Conservation (phyloP, 306 rosid genomes). For the Cucurbita moschata region DNA sequence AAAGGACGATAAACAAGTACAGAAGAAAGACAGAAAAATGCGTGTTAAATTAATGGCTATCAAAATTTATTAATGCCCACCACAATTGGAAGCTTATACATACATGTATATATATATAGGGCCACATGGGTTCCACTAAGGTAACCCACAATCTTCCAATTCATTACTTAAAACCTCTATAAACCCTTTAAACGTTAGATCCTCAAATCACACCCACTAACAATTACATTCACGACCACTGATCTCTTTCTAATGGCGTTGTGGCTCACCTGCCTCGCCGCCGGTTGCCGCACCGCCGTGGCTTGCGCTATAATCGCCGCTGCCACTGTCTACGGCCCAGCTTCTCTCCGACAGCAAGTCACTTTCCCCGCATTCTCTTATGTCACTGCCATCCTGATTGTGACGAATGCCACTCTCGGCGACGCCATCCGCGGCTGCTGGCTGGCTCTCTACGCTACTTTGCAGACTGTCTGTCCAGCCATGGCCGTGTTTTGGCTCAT, state of each 20-base stretch:
- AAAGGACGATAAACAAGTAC: not conserved
- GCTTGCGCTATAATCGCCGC: constrained; percentile 49
- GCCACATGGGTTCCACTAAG: not conserved
- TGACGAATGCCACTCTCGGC: constrained; percentile 41
- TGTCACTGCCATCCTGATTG: constrained; percentile 39
- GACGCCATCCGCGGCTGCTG: constrained; percentile 38
- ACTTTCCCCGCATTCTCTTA: constrained; percentile 62
- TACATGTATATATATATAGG: not conserved
- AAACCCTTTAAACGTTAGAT: not conserved
- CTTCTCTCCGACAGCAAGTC: constrained; percentile 15
- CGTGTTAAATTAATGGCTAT: not conserved
- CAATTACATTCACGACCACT: not conserved
- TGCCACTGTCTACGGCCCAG: constrained; percentile 37
- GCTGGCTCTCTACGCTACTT: constrained; percentile 36
- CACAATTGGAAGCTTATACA: not conserved
- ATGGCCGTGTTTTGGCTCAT: constrained; percentile 36
- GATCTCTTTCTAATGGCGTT: not conserved
- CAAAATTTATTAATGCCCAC: not conserved
- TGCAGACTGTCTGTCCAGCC: constrained; percentile 39
- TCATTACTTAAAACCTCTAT: not conserved
- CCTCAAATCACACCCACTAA: not conserved
- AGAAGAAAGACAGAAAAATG: not conserved
- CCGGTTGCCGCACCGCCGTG: constrained; percentile 36
- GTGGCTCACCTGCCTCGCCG: constrained; percentile 28
- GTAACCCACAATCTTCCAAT: not conserved